Conservation (phyloP, 1,139 yeast genomes). For the Meyerozyma smithsonii region DNA sequence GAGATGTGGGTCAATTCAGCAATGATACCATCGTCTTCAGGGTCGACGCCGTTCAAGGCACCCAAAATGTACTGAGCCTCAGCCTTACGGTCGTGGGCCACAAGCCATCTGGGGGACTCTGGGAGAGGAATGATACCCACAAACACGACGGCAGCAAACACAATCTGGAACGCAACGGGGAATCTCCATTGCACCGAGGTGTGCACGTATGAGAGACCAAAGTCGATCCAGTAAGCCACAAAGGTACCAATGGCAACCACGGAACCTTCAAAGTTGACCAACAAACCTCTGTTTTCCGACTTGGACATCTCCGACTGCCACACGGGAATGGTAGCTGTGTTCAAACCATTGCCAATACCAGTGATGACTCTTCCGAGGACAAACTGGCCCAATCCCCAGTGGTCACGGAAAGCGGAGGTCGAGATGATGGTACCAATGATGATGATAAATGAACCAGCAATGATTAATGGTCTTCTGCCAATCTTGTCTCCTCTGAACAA, state of each 20-base stretch:
- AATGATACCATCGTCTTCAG: conserved; percentile 43
- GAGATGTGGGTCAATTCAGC: conserved; percentile 38
- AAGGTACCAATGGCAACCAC: conserved; percentile 68
- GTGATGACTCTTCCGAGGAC: conserved; percentile 70
- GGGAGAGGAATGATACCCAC: conserved; percentile 42
- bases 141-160: conserved; percentile 35
- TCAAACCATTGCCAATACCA: conserved; percentile 78
- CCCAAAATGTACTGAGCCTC: conserved; percentile 45
- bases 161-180: conserved; percentile 34
- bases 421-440: conserved; percentile 64
- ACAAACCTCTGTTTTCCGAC: conserved; percentile 66
- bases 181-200: conserved; percentile 41
- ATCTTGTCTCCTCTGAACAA: conserved; percentile 56
- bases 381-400: conserved; percentile 58
- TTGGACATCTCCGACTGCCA: conserved; percentile 79
- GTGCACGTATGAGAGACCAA: conserved; percentile 58
- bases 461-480: conserved; percentile 66
- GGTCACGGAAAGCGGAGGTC: conserved; percentile 47
- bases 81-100: conserved; percentile 46
- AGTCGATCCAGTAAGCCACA: conserved; percentile 74
- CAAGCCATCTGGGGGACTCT: conserved; percentile 74
- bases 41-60: conserved; percentile 31
- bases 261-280: conserved; percentile 68
- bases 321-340: conserved; percentile 76
- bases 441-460: conserved; percentile 55